phyloP scores from a whole-genome alignment of 2,329 filamentous ascomycete genomes.

The Monosporascus ibericus region DNA sequence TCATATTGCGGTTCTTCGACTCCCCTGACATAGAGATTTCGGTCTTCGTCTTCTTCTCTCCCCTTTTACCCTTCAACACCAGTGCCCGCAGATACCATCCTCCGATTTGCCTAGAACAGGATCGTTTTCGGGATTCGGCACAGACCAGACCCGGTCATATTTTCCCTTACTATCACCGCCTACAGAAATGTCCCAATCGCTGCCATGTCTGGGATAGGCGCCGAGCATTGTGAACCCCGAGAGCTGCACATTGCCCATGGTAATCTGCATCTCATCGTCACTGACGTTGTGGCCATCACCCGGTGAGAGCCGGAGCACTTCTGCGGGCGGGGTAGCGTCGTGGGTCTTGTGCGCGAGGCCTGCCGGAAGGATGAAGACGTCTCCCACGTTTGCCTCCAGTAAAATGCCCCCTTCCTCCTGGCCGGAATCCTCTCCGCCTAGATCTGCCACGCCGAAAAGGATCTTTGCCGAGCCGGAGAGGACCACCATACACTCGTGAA shows the following conservation, averaged over 20 bases:
- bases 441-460: conserved; percentile 48
- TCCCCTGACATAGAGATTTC: too few species aligned
- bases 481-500: conserved; percentile 50
- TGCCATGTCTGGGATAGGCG: background rate
- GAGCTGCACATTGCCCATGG: background rate
- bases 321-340: conserved; percentile 30
- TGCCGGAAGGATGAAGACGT: conserved; percentile 46
- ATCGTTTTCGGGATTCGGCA: background rate
- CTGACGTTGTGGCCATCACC: background rate
- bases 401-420: conserved; percentile 10
- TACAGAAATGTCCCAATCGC: background rate
- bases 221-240: background rate
- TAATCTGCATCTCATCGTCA: background rate
- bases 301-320: background rate
- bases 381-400: conserved; percentile 35
- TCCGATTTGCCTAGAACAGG: background rate
- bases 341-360: conserved; percentile 51
- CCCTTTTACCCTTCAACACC: background rate
- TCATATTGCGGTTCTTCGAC: too few species aligned
- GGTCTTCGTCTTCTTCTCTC: too few species aligned
- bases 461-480: conserved; percentile 47
- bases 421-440: conserved; percentile 16
- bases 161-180: background rate
- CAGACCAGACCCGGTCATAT: background rate
- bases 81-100: background rate